Conservation (phyloP, 1,284 basidiomycete genomes). For the Ganoderma sp. region DNA sequence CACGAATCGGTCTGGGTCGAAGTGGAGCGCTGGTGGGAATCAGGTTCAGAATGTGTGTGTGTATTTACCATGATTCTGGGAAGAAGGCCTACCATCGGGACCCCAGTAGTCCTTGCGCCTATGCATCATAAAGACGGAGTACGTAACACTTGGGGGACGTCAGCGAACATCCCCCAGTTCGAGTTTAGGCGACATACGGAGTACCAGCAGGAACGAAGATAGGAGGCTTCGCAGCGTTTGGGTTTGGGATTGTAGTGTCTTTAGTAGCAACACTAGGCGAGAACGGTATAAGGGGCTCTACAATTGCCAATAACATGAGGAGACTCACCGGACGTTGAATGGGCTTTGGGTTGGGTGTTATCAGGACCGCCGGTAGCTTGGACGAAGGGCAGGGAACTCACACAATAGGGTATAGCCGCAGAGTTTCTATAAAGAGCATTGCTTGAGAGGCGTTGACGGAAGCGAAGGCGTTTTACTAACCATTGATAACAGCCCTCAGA, state of each 20-base stretch:
- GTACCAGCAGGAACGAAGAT: constrained; percentile 36
- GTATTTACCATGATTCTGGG: no score
- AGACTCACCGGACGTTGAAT: constrained; percentile 35
- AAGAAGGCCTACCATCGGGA: constrained; percentile 31
- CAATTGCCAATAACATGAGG: not conserved
- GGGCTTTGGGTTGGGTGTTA: constrained; percentile 28
- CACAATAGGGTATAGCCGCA: constrained; percentile 43
- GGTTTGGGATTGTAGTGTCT: constrained; percentile 33
- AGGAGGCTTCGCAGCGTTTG: constrained; percentile 33
- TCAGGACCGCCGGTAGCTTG: not conserved
- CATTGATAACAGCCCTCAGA: constrained; percentile 44
- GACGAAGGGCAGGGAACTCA: constrained; percentile 35
- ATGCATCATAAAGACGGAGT: constrained; percentile 40
- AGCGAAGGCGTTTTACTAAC: constrained; percentile 15
- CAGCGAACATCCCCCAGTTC: not conserved
- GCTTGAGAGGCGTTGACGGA: not conserved
- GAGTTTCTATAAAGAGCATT: constrained; percentile 33
- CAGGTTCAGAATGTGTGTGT: not conserved
- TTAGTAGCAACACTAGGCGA: constrained; percentile 26
- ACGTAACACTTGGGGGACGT: constrained; percentile 26
- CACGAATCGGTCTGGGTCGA: constrained; percentile 66
- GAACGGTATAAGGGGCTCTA: not conserved
- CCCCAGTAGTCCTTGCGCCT: constrained; percentile 41
- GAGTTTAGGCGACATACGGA: constrained; percentile 22
- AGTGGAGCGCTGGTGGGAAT: constrained; percentile 48